phyloP scores from a whole-genome alignment of 1,284 basidiomycete genomes.

The Moesziomyces sp. region DNA sequence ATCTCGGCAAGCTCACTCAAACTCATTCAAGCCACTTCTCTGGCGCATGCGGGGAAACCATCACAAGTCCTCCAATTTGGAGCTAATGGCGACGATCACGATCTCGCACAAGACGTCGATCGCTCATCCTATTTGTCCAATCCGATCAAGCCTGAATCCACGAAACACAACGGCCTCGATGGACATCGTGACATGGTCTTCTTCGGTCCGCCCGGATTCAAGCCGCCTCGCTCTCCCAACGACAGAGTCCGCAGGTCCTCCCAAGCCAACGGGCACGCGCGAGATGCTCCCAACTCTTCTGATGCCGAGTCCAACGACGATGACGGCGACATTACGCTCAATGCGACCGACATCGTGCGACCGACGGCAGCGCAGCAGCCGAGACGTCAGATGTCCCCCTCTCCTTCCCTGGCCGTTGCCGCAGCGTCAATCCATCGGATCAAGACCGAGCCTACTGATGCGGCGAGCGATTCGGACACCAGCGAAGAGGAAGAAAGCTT shows the following conservation, averaged over 20 bases:
- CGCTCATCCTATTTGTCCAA: background rate
- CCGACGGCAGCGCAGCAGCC: background rate
- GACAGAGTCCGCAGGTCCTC: background rate
- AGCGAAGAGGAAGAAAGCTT: slow-evolving; percentile 20
- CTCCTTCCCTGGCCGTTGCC: background rate
- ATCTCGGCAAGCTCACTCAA: slow-evolving; percentile 19
- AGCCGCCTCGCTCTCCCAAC: background rate
- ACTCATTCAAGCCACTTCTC: slow-evolving; percentile 7
- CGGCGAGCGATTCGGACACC: slow-evolving; percentile 4
- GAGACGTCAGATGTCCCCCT: background rate
- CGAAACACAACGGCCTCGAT: background rate
- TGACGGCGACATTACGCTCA: slow-evolving; percentile 17
- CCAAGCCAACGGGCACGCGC: no score
- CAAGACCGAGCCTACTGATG: background rate
- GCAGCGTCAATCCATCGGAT: background rate
- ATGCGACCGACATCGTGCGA: slow-evolving; percentile 1
- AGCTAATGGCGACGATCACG: background rate
- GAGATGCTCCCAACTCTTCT: no score
- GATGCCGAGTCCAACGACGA: background rate
- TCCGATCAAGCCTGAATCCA: background rate
- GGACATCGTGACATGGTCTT: slow-evolving; percentile 7
- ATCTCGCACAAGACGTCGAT: background rate
- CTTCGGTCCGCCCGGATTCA: slow-evolving; percentile 13
- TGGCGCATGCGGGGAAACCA: slow-evolving; percentile 6
- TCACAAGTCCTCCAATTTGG: slow-evolving; percentile 7